Evolutionary conservation across 208 protist species (phyloP).

Genomic region (Tritrichomonas musculus): DNA sequence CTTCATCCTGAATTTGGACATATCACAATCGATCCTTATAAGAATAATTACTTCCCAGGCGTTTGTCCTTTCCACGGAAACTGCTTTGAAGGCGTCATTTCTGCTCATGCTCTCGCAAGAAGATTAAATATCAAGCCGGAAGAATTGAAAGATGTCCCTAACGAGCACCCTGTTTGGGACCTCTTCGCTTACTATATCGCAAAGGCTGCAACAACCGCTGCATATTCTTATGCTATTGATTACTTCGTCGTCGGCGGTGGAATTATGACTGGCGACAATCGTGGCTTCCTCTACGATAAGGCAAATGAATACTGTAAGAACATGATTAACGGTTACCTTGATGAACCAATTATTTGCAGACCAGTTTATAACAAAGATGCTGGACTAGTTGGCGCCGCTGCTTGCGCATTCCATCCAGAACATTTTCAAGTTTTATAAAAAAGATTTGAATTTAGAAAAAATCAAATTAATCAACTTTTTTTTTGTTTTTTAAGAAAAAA

Average conservation of each 20-base stretch:
- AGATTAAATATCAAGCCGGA: constrained; percentile 37
- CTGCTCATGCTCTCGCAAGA: constrained; percentile 50
- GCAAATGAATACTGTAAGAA: background rate
- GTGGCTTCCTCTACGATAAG: background rate
- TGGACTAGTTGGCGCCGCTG: too few species aligned
- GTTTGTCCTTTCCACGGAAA: too few species aligned
- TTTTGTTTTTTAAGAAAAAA: too few species aligned
- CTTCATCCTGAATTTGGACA: constrained; percentile 64
- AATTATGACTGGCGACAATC: too few species aligned
- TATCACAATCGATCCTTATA: constrained; percentile 35
- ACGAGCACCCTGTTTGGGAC: constrained; percentile 56
- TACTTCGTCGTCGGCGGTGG: too few species aligned
- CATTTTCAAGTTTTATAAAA: too few species aligned
- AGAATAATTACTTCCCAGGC: constrained; percentile 50
- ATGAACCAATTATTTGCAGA: background rate
- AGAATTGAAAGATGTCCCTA: constrained; percentile 42
- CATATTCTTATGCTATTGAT: constrained; percentile 30
- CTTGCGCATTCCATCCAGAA: too few species aligned
- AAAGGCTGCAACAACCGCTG: constrained; percentile 27
- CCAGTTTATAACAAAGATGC: background rate
- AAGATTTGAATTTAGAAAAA: too few species aligned
- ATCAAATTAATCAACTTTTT: too few species aligned
- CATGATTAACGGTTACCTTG: background rate
- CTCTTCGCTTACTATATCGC: constrained; percentile 46
- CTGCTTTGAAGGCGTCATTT: constrained; percentile 60